A percentile compares a stretch with the other conserved stretches of the same genome.
These are phyloP conservation scores for Rhizophora mangle DNA, from an alignment of 345 rosid genomes.

Conservation along the genomic window DNA sequence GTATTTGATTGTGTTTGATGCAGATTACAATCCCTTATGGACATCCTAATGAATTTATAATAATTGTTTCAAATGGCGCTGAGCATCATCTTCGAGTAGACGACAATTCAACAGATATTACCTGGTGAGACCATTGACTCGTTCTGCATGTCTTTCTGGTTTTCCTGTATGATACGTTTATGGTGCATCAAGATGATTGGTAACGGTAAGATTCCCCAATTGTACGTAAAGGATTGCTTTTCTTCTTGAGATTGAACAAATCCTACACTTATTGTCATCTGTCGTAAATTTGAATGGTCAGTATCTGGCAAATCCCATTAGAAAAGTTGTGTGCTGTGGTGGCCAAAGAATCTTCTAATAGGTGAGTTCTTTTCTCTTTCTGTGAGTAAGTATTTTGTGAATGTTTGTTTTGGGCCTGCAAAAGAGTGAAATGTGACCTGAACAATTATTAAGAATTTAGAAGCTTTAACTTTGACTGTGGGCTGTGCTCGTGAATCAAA, in stretches of 20 bases:
- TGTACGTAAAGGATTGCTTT: no score
- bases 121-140: constrained; percentile 46
- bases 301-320: not conserved
- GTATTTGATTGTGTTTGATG: constrained; percentile 7
- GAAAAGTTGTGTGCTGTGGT: not conserved
- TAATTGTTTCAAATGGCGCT: constrained; percentile 45
- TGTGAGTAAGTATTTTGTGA: no score
- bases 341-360: not conserved
- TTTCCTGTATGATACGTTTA: not conserved
- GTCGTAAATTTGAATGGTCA: not conserved
- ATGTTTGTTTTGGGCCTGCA: not conserved
- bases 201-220: not conserved
- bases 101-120: constrained; percentile 41
- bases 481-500: no score
- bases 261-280: no score
- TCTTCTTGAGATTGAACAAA: no score
- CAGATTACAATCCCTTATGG: constrained; percentile 71
- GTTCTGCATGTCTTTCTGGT: not conserved
- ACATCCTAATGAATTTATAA: constrained; percentile 53
- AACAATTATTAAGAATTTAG: no score
- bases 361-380: no score
- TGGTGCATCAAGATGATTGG: not conserved
- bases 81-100: constrained; percentile 60
- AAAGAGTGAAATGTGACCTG: no score
- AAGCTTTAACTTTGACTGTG: no score